Percentiles rank a stretch among this genome's conserved stretches.
Evolutionary conservation across 2,329 filamentous ascomycete species (phyloP).

Genomic region (Berkeleyomyces rouxiae): DNA sequence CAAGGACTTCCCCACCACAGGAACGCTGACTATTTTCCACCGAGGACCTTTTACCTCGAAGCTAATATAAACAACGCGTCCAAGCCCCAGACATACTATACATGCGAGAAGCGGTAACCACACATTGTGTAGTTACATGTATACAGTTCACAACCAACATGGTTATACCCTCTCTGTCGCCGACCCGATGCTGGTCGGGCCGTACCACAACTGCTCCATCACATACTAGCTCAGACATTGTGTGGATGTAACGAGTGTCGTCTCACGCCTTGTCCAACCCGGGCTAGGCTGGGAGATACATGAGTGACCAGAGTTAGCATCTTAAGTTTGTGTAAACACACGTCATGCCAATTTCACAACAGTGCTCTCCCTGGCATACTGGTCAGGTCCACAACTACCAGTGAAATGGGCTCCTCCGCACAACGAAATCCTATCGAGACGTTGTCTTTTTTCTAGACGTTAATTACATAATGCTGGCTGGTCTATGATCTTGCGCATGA

Average conservation of each 20-base stretch:
- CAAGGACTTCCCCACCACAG: neutral
- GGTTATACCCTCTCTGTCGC: neutral
- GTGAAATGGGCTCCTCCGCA: neutral
- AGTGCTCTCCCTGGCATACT: neutral
- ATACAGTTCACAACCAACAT: too few species aligned
- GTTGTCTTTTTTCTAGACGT: neutral
- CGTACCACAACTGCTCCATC: neutral
- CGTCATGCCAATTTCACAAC: neutral
- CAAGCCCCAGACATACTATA: neutral
- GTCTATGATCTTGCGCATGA: neutral
- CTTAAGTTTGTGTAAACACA: neutral
- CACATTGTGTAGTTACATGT: too few species aligned
- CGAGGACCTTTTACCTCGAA: neutral
- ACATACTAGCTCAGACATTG: neutral
- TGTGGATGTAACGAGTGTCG: neutral
- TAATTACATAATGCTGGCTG: neutral
- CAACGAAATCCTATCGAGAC: neutral
- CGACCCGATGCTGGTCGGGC: neutral
- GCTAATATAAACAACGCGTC: neutral
- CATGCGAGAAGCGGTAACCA: too few species aligned
- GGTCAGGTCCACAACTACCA: neutral
- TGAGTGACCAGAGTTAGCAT: neutral
- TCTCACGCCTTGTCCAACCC: neutral
- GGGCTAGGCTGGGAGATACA: neutral
- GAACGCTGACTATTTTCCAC: neutral